Evolutionary conservation across 768 basidiomycete species (phyloP), one percentile per base, ranked within the genome.

Genomic region (Rhodosporidiobolus odoratus): DNA sequence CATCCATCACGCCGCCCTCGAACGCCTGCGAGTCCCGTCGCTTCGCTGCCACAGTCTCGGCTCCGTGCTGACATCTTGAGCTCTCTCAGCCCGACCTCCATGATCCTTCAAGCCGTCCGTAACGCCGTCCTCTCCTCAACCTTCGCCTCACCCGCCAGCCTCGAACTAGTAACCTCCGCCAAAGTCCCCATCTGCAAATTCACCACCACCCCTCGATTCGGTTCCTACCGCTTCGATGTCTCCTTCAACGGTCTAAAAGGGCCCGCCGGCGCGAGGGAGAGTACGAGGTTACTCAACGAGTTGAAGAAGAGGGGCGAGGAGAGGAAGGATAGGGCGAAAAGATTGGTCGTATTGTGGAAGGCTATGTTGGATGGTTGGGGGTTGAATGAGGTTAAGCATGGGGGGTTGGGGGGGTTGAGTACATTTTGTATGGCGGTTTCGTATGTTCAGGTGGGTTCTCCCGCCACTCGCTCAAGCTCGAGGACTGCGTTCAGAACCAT

Each of bases 181-280:
- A 38, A 23, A 3, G 68, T 69, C 7, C 68, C 68, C 0, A 21
- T 69, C 34, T 37, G 62, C 56, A 69, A 63, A 43, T 37, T 69
- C 54, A 48, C 25, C n/a, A 34, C 68, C 25, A 23, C 38, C 2
- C 35, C 56, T 6, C 0, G 19, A 16, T 68, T 68, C 53, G 59
- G 66, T 43, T 27, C 38, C 38, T 69, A 58, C 48, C 35, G 48
- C 4, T 32, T 63, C 45, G 62, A 69, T 48, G 62, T 69, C 27
- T 54, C 38, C 25, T 63, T 63, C 52, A 63, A 63, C 40, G 30
- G 41, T 23, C 25, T 27, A 15, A 62, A 62, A 25, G 62, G 62
- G 23, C 52, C 40, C 5, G 5, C 3, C 27, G 52, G 62, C 27
- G 62, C 52, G 10, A 1, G 2, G 21, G 62, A 63, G 62, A 63